Evolutionary conservation across 495 filamentous ascomycete species (phyloP).

Genomic region (Penicillium coffeae): DNA sequence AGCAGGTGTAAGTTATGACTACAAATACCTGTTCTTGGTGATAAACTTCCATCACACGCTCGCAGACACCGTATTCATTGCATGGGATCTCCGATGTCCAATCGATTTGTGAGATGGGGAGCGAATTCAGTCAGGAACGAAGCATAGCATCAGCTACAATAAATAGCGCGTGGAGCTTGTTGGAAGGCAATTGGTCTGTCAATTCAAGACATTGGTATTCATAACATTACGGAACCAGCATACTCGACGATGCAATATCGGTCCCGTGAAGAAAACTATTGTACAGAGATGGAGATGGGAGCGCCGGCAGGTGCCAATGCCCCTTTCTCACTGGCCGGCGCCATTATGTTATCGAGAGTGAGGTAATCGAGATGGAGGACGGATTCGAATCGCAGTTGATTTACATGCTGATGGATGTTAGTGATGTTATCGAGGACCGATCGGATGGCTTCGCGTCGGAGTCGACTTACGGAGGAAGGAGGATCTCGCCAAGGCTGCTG

Average conservation of each 20-base stretch:
- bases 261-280: slow-evolving; percentile 19
- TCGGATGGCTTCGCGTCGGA: neutral
- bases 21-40: no score
- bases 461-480: slow-evolving; percentile 65
- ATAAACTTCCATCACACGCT: no score
- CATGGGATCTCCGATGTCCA: no score
- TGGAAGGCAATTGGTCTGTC: neutral
- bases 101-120: no score
- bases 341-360: slow-evolving; percentile 22
- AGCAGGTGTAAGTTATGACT: no score
- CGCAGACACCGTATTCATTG: no score
- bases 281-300: slow-evolving; percentile 21
- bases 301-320: slow-evolving; percentile 14
- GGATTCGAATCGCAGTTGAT: slow-evolving; percentile 6
- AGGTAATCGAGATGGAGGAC: slow-evolving; percentile 10
- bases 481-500: slow-evolving; percentile 69
- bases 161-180: neutral
- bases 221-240: slow-evolving; percentile 15
- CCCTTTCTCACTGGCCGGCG: slow-evolving; percentile 15
- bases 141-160: neutral
- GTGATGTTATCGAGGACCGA: neutral
- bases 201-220: slow-evolving; percentile 20
- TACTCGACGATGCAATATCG: slow-evolving; percentile 5
- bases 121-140: no score
- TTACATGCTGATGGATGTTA: slow-evolving; percentile 24